phyloP scores from a whole-genome alignment of 331 rosid species.

The Malus hybrid region DNA sequence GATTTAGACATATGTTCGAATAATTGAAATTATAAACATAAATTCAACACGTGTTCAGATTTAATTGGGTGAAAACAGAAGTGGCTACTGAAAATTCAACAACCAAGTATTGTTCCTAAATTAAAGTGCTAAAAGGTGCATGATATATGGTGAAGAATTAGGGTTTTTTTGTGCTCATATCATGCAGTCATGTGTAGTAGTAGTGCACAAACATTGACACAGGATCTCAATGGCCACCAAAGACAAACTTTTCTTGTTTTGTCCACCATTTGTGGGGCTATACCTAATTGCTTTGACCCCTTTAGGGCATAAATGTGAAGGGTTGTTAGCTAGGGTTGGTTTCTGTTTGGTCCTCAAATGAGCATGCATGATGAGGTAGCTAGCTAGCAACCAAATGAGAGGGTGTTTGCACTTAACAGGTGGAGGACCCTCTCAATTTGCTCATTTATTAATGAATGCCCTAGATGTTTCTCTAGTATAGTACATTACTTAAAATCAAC shows the following conservation, averaged over 20 bases:
- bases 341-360: not conserved
- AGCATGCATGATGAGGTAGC: not conserved
- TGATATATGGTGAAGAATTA: too few relatives aligned
- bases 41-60: accelerated
- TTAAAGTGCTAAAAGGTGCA: too few relatives aligned
- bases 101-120: too few relatives aligned
- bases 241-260: not conserved
- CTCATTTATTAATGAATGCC: not conserved
- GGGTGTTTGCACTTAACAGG: not conserved
- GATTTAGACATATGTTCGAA: too few relatives aligned
- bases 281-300: not conserved
- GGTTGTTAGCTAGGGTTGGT: not conserved
- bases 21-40: too few relatives aligned
- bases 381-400: not conserved
- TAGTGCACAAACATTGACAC: not conserved
- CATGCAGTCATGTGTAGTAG: not conserved
- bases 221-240: not conserved
- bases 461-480: too few relatives aligned
- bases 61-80: too few relatives aligned
- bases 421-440: not conserved
- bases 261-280: not conserved
- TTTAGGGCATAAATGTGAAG: not conserved
- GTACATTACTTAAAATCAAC: too few relatives aligned
- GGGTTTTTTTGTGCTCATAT: too few relatives aligned
- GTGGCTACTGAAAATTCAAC: too few relatives aligned